Base-by-base conservation (phyloP, 768 basidiomycete species). In the Gymnopilus junonius region DNA sequence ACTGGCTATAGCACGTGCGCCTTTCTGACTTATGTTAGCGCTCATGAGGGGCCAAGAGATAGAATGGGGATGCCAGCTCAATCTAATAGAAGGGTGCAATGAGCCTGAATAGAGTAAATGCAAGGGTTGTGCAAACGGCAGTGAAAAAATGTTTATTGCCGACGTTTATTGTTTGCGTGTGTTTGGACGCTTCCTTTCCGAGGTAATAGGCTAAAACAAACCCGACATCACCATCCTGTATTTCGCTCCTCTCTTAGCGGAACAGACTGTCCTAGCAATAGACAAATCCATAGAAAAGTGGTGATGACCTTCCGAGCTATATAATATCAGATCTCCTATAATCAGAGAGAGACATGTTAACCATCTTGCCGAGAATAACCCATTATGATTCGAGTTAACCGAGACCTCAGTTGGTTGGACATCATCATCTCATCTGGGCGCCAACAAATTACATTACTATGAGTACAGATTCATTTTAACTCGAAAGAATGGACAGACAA, bases 21-120 rank as follows among this genome's bases (percentile, higher is more conserved):
- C 21, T 37, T 42, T 20, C 17, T n/a, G 2, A 10, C 12, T 6
- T 12, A 27, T 5, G 14, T 50, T 40, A 51, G 63, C 27, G 46
- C 45, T 53, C 63, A 64, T 60, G 4, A n/a, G 21, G 8, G 39
- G n/a, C n/a, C n/a, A 56, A 45, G n/a, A n/a, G 17, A 42, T 7
- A 1, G 21, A 23, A 25, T 34, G 39, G n/a, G 20, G 15, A 54
- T 35, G 53, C 15, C 23, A 25, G 45, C 11, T 35, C 17, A 10
- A 42, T 42, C 40, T 20, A 42, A 20, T 20, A 42, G 15, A 42
- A 20, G 40, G 17, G 5, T 15, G 6, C 40, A 42, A 20, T 3
- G 40, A 20, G 17, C 14, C 45, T 12, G 3, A 1, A 0, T 12
- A 3, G 25, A 48, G 45, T 25, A 15, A 23, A 5, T 46, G 29